Percentiles rank a stretch among this genome's conserved stretches.
These are phyloP conservation scores for Solanum chilense DNA, from an alignment of 257 asterid species.

Conservation along the genomic window DNA sequence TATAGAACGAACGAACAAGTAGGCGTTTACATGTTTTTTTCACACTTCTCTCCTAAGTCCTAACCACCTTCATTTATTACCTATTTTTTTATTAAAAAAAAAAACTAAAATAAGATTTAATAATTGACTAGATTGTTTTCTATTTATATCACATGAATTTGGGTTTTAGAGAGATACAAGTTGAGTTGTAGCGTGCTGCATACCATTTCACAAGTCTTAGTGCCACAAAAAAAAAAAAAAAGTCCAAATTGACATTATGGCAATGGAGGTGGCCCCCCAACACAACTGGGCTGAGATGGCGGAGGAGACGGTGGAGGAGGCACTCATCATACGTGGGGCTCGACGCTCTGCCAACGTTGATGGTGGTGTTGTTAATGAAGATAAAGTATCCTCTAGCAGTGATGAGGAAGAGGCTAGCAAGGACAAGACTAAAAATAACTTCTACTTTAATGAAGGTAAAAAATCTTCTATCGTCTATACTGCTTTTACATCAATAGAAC, in stretches of 20 bases:
- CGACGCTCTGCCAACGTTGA: background rate
- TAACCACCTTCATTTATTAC: background rate
- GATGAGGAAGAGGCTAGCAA: background rate
- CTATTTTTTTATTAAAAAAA: background rate
- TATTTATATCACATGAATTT: background rate
- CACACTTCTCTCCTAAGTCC: background rate
- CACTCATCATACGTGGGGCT: background rate
- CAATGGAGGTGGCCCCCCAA: background rate
- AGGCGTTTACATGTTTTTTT: background rate
- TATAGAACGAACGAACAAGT: background rate
- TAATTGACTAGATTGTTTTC: background rate
- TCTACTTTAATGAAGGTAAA: slow-evolving; percentile 27
- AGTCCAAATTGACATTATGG: background rate
- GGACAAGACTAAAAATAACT: background rate
- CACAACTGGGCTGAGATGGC: background rate
- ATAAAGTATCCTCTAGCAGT: background rate
- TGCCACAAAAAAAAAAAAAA: background rate
- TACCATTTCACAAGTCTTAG: background rate
- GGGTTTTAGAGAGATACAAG: background rate
- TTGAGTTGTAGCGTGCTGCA: background rate
- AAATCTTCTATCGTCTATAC: background rate
- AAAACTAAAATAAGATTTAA: background rate
- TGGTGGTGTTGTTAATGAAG: background rate
- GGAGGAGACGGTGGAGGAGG: background rate
- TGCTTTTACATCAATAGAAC: background rate